Percentiles rank a stretch among this genome's conserved stretches.
Evolutionary conservation across 495 filamentous ascomycete genomes (phyloP).

Genomic region (Annulohypoxylon maeteangense): DNA sequence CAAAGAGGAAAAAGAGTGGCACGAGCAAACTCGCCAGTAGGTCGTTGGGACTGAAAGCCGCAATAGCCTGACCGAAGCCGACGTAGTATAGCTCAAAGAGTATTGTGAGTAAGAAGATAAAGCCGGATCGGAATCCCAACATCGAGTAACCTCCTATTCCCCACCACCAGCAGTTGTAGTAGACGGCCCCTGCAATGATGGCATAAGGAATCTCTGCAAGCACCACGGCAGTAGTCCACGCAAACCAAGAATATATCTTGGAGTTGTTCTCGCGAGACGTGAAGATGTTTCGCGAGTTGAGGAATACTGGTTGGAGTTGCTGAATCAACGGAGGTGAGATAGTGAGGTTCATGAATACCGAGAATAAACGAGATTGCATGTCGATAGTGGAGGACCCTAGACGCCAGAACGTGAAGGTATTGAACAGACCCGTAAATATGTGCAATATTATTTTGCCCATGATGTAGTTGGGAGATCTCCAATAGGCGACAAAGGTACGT

Average conservation of each 20-base stretch:
- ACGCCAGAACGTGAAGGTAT: conserved; percentile 81
- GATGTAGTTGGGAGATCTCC: conserved; percentile 76
- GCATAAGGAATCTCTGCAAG: conserved; percentile 71
- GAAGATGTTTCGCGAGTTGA: conserved; percentile 74
- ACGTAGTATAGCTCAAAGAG: conserved; percentile 79
- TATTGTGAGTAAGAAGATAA: conserved; percentile 63
- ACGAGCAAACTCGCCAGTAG: conserved; percentile 75
- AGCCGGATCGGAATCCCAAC: conserved; percentile 64
- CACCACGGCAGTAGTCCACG: conserved; percentile 61
- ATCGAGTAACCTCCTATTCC: conserved; percentile 59
- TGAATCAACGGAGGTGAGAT: conserved; percentile 60
- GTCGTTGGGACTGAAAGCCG: conserved; percentile 76
- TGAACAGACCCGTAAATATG: conserved; percentile 65
- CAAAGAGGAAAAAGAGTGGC: conserved; percentile 71
- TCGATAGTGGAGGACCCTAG: conserved; percentile 71
- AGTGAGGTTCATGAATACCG: conserved; percentile 72
- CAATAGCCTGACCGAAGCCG: conserved; percentile 79
- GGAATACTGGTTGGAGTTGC: conserved; percentile 76
- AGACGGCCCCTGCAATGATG: conserved; percentile 60
- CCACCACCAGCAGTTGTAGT: conserved; percentile 71
- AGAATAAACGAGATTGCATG: conserved; percentile 78
- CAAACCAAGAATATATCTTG: conserved; percentile 80
- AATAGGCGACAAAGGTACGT: conserved; percentile 78
- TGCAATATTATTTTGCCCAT: conserved; percentile 65
- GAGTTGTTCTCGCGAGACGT: conserved; percentile 75